phyloP scores from a whole-genome alignment of 169 alveolate genomes.

The Cryptosporidium andersoni region DNA sequence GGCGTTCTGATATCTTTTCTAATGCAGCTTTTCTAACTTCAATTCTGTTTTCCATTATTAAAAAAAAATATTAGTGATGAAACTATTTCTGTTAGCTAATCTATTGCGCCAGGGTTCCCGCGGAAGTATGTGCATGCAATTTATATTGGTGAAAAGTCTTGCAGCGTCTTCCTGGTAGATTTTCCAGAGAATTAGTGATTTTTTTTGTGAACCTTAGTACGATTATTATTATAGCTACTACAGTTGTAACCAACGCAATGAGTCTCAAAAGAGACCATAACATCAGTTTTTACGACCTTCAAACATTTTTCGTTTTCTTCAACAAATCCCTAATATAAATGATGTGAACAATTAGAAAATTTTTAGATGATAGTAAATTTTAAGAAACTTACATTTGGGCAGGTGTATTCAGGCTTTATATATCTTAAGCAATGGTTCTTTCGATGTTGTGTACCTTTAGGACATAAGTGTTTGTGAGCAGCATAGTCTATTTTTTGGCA shows the following conservation, averaged over 20 bases:
- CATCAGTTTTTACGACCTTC: constrained; percentile 52
- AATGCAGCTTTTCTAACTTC: constrained; percentile 41
- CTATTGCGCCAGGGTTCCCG: not conserved
- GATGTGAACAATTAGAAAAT: not conserved
- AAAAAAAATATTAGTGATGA: not conserved
- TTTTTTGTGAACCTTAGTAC: constrained; percentile 12
- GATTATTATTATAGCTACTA: constrained; percentile 3
- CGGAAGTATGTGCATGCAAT: constrained; percentile 57
- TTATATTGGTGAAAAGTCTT: constrained; percentile 15
- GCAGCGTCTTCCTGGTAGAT: not conserved
- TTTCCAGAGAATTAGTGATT: not conserved
- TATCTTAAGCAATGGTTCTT: constrained; percentile 47
- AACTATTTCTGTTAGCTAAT: not conserved
- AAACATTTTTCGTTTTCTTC: constrained; percentile 46
- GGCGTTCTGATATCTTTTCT: constrained; percentile 51
- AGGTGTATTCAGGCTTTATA: constrained; percentile 22
- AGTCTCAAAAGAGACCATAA: constrained; percentile 50
- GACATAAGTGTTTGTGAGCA: constrained; percentile 51
- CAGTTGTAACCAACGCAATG: constrained; percentile 55
- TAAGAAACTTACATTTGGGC: constrained; percentile 57
- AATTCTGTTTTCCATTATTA: constrained; percentile 42
- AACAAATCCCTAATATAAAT: constrained; percentile 47
- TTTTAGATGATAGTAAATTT: not conserved
- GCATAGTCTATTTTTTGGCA: constrained; percentile 36
- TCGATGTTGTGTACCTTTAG: constrained; percentile 17